Conservation (phyloP, 305 asterid genomes). For the Solanum aculeatissimum region DNA sequence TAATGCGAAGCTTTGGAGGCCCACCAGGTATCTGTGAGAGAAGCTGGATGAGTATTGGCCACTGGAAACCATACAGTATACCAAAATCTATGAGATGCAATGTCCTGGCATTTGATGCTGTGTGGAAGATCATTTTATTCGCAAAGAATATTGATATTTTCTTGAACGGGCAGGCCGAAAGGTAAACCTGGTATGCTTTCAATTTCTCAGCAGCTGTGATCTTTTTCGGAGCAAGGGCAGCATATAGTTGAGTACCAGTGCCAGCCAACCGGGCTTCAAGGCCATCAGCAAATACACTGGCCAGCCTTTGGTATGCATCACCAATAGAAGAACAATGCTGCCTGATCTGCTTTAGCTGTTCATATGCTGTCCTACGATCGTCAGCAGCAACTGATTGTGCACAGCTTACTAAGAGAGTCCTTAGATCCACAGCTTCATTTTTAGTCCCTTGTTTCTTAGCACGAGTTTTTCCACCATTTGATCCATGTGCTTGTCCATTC, state of each 20-base stretch:
- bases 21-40: conserved; percentile 50
- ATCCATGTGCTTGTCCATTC: conserved; percentile 15
- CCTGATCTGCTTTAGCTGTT: conserved; percentile 64
- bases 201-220: conserved; percentile 62
- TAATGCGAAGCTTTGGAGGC: conserved; percentile 67
- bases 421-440: conserved; percentile 61
- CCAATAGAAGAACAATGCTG: conserved; percentile 67
- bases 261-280: conserved; percentile 83
- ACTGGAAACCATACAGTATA: conserved; percentile 75
- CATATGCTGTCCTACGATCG: conserved; percentile 63
- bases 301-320: conserved; percentile 78
- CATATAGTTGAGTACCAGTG: conserved; percentile 55
- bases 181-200: conserved; percentile 65
- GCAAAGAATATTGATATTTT: conserved; percentile 53
- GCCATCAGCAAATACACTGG: conserved; percentile 62
- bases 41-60: conserved; percentile 76
- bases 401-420: conserved; percentile 72
- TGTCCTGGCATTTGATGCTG: conserved; percentile 28
- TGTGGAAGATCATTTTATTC: conserved; percentile 34
- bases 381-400: conserved; percentile 85
- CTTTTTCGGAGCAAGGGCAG: conserved; percentile 28
- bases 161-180: conserved; percentile 73
- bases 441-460: conserved; percentile 30
- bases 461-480: conserved; percentile 30
- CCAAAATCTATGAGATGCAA: conserved; percentile 87